A percentile compares a stretch with the other conserved stretches of the same genome.
Conservation (phyloP, 2,329 filamentous ascomycete species). For the Domatiomyces catenatus region DNA sequence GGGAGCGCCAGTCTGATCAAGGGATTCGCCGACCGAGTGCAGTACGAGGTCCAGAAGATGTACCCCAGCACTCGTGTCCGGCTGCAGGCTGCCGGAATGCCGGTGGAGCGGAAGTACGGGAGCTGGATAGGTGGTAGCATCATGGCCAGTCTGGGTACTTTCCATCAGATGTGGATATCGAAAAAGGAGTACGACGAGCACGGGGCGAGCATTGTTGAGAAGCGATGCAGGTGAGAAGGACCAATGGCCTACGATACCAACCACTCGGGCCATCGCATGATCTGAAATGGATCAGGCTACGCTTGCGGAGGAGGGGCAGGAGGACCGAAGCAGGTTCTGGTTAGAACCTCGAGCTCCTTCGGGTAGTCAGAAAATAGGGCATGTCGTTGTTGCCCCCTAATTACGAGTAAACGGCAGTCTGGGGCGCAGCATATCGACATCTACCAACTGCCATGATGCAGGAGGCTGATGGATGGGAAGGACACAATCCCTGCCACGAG, state of each 20-base stretch:
- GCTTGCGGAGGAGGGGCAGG: not conserved
- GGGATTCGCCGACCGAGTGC: constrained; percentile 80
- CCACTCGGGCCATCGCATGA: not conserved
- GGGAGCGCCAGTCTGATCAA: constrained; percentile 76
- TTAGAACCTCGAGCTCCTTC: not conserved
- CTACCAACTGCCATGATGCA: too few relatives aligned
- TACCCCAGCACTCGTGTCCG: constrained; percentile 79
- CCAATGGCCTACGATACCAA: not conserved
- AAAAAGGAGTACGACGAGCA: constrained; percentile 97
- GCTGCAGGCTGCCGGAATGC: constrained; percentile 72
- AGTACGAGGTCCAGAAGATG: constrained; percentile 63
- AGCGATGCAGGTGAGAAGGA: constrained; percentile 67
- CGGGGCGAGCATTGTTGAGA: constrained; percentile 78
- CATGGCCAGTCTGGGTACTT: constrained; percentile 83
- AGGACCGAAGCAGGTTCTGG: not conserved
- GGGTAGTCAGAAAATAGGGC: too few relatives aligned
- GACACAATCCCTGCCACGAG: too few relatives aligned
- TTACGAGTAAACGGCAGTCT: too few relatives aligned
- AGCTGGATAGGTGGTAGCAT: constrained; percentile 97
- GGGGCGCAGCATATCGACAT: too few relatives aligned
- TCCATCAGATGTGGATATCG: constrained; percentile 99
- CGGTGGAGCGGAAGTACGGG: constrained; percentile 77
- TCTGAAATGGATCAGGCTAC: not conserved
- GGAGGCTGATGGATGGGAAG: too few relatives aligned
- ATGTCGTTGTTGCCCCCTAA: too few relatives aligned